Conservation (phyloP, 73 alveolate species). For the Tetrahymena elliotti region DNA sequence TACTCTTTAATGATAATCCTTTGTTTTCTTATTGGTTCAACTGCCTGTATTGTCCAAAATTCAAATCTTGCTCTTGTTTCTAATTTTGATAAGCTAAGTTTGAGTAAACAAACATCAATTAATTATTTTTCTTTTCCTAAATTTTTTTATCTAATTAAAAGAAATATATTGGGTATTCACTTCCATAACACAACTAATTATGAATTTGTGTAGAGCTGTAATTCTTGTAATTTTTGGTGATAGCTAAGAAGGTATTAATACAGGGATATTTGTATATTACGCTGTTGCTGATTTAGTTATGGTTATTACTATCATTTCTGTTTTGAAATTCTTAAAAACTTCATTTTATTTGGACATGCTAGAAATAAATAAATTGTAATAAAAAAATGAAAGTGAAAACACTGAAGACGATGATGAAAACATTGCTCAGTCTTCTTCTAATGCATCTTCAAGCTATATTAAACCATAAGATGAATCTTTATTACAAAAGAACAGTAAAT, state of each 20-base stretch:
- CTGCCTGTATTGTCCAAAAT: neutral
- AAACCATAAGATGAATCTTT: neutral
- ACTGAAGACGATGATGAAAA: neutral
- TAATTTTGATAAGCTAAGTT: neutral
- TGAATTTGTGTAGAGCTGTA: neutral
- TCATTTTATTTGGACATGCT: neutral
- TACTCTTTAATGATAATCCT: neutral
- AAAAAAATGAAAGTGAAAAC: neutral
- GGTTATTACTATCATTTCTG: neutral
- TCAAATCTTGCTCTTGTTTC: neutral
- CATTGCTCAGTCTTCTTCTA: neutral
- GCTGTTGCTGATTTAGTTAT: neutral
- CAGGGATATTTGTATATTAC: neutral
- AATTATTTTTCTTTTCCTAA: neutral
- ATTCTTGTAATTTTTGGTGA: neutral
- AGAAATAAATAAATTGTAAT: neutral
- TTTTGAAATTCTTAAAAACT: neutral
- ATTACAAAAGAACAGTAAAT: neutral
- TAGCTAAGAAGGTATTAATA: neutral
- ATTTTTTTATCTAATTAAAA: neutral
- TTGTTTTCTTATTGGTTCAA: neutral
- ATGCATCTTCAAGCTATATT: neutral
- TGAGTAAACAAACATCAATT: neutral
- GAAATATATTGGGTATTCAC: neutral
- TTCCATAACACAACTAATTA: neutral